Conservation (phyloP, 495 filamentous ascomycete species). For the Hypoxylon cercidicola region DNA sequence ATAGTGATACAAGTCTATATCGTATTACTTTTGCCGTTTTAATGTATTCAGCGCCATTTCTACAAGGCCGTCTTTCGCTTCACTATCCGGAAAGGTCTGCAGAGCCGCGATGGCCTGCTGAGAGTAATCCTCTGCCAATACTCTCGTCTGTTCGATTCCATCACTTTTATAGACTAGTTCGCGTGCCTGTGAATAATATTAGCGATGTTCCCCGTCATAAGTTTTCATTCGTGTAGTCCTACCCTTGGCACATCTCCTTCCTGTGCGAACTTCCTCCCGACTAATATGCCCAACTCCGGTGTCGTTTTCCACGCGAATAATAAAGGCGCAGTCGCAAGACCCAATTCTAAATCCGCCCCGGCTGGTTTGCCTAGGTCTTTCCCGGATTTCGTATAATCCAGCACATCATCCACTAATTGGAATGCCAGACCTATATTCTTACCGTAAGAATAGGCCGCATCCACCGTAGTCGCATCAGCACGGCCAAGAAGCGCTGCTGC, state of each 20-base stretch:
- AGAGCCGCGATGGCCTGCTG: constrained; percentile 89
- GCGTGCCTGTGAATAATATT: constrained; percentile 69
- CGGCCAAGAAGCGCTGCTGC: constrained; percentile 88
- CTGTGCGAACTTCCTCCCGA: constrained; percentile 86
- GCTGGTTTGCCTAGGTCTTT: constrained; percentile 92
- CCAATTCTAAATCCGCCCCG: constrained; percentile 92
- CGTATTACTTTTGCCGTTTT: constrained; percentile 80
- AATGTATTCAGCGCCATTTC: constrained; percentile 95
- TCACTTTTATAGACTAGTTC: constrained; percentile 83
- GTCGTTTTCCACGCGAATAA: constrained; percentile 96
- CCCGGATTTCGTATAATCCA: constrained; percentile 90
- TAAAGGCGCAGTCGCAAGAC: constrained; percentile 93
- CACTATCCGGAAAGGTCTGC: constrained; percentile 83
- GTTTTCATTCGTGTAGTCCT: constrained; percentile 44
- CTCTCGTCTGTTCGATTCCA: constrained; percentile 89
- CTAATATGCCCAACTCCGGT: constrained; percentile 83
- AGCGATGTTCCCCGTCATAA: background rate
- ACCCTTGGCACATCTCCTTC: constrained; percentile 88
- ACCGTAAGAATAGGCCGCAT: constrained; percentile 91
- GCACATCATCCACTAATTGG: constrained; percentile 98
- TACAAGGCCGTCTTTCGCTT: constrained; percentile 88
- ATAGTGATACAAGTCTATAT: constrained; percentile 34
- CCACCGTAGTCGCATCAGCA: constrained; percentile 78
- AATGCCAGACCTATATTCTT: constrained; percentile 94
- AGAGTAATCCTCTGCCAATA: constrained; percentile 87